Base-by-base conservation (phyloP, 768 basidiomycete species). In the Pleurotus tuoliensis region DNA sequence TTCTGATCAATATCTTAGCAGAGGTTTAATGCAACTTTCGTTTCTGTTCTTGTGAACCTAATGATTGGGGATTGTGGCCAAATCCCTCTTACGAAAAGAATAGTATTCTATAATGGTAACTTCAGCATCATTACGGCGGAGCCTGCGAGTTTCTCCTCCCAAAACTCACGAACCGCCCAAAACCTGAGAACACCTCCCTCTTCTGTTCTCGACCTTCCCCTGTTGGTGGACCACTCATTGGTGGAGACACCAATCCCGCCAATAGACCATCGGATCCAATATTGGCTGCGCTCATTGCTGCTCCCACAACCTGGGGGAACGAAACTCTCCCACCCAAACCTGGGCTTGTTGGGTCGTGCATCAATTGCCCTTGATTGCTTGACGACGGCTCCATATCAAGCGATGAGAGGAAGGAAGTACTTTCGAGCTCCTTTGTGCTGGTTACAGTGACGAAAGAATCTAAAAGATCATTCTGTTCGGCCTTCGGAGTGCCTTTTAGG, bases 311-410 rank as follows among this genome's bases (percentile, higher is more conserved):
- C 11, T 74, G 65, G 0, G 82, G 82, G 5, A 89, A 73, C 4
- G 81, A 75, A 8, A 86, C 78, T 20, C 83, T 78, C 61, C 86
- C 88, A 1, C 79, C 79, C 13, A 50, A 37, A 12, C 80, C 81
- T 0, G 90, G 89, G 61, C 87, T 89, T 4, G 83, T 74, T 15
- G 87, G 72, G 43, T 76, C 82, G n/a, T 78, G 71, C 47, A 72
- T 77, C 4, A 76, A 68, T 58, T 77, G 73, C 11, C 75, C 71
- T 20, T 58, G 38, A 38, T 45, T 47, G 2, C 77, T 71, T 16
- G 73, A 68, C 0, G 83, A 74, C 1, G 94, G 94, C 61, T 98
- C 95, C 97, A 99, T 99, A 70, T 99, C 97, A 30, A 99, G 80
- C 0, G 87, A 82, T 0, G 94, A 89, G 30, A 99, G 82, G 80